Conservation (phyloP, 2,329 filamentous ascomycete species). For the Colletotrichum phormii region DNA sequence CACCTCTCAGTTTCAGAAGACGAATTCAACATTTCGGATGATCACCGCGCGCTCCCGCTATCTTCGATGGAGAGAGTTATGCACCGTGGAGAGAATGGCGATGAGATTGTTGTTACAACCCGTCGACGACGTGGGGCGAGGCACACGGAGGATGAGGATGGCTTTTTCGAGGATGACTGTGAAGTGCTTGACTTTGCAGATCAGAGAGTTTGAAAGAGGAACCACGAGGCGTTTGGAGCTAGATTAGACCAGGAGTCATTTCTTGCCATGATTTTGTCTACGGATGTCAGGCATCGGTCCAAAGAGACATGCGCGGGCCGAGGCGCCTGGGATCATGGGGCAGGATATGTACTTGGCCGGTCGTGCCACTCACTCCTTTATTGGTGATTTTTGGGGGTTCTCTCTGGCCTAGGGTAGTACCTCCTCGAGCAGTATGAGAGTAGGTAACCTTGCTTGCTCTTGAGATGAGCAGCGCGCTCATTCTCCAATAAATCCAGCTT, state of each 20-base stretch:
- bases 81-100: constrained; percentile 70
- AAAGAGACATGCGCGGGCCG: constrained; percentile 1
- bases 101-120: constrained; percentile 87
- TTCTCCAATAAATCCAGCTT: constrained; percentile 32
- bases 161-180: constrained; percentile 93
- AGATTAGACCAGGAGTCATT: constrained; percentile 28
- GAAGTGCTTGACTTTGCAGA: constrained; percentile 91
- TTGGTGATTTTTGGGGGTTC: constrained; percentile 20
- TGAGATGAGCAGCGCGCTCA: constrained; percentile 17
- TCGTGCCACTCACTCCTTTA: constrained; percentile 36
- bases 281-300: background rate
- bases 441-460: constrained; percentile 19
- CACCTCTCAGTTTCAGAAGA: constrained; percentile 60
- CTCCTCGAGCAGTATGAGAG: constrained; percentile 21
- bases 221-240: constrained; percentile 34
- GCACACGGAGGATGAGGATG: constrained; percentile 70
- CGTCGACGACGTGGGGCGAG: constrained; percentile 72
- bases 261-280: constrained; percentile 23
- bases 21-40: constrained; percentile 63
- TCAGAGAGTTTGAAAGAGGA: constrained; percentile 66
- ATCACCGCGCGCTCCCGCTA: constrained; percentile 69
- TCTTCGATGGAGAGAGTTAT: constrained; percentile 74
- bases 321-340: constrained; percentile 19
- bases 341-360: constrained; percentile 19
- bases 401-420: constrained; percentile 31